A percentile compares a stretch with the other conserved stretches of the same genome.
Conservation (phyloP, 306 rosid genomes). For the Rosa multiflora region DNA sequence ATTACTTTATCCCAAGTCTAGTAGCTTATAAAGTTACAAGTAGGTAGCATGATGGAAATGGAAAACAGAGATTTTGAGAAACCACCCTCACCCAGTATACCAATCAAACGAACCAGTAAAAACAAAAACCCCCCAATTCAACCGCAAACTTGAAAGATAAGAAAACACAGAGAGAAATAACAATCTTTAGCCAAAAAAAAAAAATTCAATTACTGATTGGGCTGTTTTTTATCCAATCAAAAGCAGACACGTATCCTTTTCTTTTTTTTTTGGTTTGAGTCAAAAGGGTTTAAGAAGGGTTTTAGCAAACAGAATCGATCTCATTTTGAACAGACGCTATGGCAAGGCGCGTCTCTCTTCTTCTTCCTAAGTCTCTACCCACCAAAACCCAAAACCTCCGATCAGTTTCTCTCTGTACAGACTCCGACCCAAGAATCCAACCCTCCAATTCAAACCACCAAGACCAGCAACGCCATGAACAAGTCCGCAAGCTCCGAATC, state of each 20-base stretch:
- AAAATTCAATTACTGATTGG: too few relatives aligned
- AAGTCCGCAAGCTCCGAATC: conserved; percentile 43
- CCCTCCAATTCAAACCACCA: not conserved
- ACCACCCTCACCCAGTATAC: too few relatives aligned
- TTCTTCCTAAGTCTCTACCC: conserved; percentile 28
- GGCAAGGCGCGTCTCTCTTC: conserved; percentile 34
- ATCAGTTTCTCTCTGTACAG: conserved; percentile 37
- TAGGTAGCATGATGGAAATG: too few relatives aligned
- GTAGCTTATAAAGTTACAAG: too few relatives aligned
- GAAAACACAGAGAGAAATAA: too few relatives aligned
- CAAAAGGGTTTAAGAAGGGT: not conserved
- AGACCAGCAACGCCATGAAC: conserved; percentile 33
- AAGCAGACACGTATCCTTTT: not conserved
- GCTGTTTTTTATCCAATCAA: too few relatives aligned
- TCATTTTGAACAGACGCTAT: conserved; percentile 7
- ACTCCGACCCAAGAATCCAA: conserved; percentile 10
- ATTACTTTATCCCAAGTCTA: too few relatives aligned
- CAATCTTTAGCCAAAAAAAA: too few relatives aligned
- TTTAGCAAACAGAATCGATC: not conserved
- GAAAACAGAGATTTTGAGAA: too few relatives aligned
- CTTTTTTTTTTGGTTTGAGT: not conserved
- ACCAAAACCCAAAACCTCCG: conserved; percentile 16
- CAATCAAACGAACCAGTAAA: too few relatives aligned
- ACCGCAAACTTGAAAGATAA: too few relatives aligned
- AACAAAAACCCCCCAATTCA: too few relatives aligned